Evolutionary conservation across 352 stramenopile genomes (phyloP), one percentile per base, ranked within the genome.

Genomic region (Phytopythium aichiense): DNA sequence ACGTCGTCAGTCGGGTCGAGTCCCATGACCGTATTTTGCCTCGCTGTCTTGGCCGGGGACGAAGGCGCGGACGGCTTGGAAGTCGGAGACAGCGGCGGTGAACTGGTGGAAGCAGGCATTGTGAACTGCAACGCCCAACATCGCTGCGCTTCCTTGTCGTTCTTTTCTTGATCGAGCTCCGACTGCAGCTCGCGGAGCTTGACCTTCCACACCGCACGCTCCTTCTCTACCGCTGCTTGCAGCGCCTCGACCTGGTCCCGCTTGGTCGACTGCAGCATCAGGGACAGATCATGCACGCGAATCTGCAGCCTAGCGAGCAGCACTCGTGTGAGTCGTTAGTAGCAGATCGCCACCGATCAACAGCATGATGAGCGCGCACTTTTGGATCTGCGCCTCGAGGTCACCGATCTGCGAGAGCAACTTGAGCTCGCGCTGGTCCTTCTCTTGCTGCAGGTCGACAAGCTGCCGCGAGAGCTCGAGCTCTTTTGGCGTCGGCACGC

Each of bases 401-500:
- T 91, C 77, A 16, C 68, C 57, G 61, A 92, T 88, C 55, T 89
- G 79, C n/a, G 68, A 43, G 38, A 88, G 60, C 12, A 85, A 71
- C 35, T 82, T 82, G 61, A 68, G 66, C 69, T 91, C 84, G 22
- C 84, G 69, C 33, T 71, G 68, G 58, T 91, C 74, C 66, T 87
- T 86, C 35, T 91, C 81, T 58, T 89, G 76, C 60, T 91, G 81
- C 31, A 91, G 60, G 2, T 73, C 72, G 7, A 91, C 67, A 7
- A 92, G 71, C 46, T 90, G 79, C 2, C 79, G 74, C 28, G 81
- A 89, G 2, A 92, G 68, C 56, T 87, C 81, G 23, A 89, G 65
- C 58, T 91, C 84, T 33, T 92, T 88, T 11, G 81, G 81, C 22
- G 84, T 92, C 38, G 84, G 81, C 5, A 92, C 81, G 8, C 77